Evolutionary conservation across 768 basidiomycete species (phyloP).

Genomic region (Leccinum rimulosum): DNA sequence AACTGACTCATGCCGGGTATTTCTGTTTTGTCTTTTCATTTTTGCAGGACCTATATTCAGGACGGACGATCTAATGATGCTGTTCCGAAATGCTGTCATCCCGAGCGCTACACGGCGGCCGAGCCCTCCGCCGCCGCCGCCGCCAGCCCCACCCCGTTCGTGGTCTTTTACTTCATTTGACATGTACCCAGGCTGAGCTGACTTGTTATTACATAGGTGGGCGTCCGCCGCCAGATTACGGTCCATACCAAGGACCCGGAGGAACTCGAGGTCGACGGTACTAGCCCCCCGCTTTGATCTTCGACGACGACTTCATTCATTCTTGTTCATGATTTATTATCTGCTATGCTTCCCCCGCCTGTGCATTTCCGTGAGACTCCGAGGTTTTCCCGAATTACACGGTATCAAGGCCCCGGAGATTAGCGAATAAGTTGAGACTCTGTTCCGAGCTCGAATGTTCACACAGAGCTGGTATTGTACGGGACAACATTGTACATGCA

Average conservation of each 20-base stretch:
- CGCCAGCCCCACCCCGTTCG: slow-evolving; percentile 44
- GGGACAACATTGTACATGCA: not conserved
- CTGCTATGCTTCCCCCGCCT: not conserved
- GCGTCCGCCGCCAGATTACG: slow-evolving; percentile 82
- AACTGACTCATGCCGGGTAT: slow-evolving; percentile 6
- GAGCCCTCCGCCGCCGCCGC: slow-evolving; percentile 58
- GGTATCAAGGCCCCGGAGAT: not conserved
- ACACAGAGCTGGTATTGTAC: not conserved
- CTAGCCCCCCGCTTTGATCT: slow-evolving; percentile 17
- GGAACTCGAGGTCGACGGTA: slow-evolving; percentile 43
- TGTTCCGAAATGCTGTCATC: slow-evolving; percentile 79
- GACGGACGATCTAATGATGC: slow-evolving; percentile 84
- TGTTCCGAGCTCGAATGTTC: not conserved
- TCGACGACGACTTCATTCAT: not conserved
- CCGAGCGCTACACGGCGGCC: slow-evolving; percentile 53
- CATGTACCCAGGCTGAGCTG: slow-evolving; percentile 1
- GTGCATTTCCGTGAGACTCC: not conserved
- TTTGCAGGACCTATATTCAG: slow-evolving; percentile 80
- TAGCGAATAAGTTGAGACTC: not conserved
- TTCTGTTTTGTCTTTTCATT: slow-evolving; percentile 8
- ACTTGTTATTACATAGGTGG: slow-evolving; percentile 40
- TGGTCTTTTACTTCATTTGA: slow-evolving; percentile 1
- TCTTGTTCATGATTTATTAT: slow-evolving; percentile 20
- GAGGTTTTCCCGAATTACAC: not conserved
- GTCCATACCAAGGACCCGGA: slow-evolving; percentile 79